Percentiles rank a stretch among this genome's conserved stretches.
Evolutionary conservation across 108 stramenopile genomes (phyloP).

Genomic region (Epithemia pelagica): DNA sequence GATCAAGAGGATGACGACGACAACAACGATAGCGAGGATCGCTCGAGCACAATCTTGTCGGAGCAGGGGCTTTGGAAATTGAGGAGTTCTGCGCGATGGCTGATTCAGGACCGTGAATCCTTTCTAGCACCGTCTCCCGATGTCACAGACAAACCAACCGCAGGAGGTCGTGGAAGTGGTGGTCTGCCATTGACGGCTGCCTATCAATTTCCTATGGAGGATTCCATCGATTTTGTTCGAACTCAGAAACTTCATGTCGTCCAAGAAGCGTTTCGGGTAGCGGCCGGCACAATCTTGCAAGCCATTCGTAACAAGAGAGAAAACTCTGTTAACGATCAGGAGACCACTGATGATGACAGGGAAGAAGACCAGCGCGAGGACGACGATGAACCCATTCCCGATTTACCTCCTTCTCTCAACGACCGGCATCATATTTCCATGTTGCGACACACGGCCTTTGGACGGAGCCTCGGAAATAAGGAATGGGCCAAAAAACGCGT

Average conservation of each 20-base stretch:
- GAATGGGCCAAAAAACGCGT: conserved; percentile 30
- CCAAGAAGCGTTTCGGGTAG: conserved; percentile 32
- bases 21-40: too few relatives aligned
- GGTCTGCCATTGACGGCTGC: not conserved
- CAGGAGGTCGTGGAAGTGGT: not conserved
- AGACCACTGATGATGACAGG: not conserved
- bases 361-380: conserved; percentile 10
- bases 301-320: conserved; percentile 10
- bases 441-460: conserved; percentile 25
- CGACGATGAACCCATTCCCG: not conserved
- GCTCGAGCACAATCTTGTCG: too few relatives aligned
- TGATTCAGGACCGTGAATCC: too few relatives aligned
- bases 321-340: conserved; percentile 11
- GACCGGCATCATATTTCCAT: not conserved
- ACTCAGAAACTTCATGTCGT: conserved; percentile 11
- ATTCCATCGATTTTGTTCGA: not conserved
- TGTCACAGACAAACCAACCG: not conserved
- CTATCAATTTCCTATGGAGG: not conserved
- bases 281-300: conserved; percentile 25
- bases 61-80: too few relatives aligned
- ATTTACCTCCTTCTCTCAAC: conserved; percentile 7
- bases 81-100: too few relatives aligned
- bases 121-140: too few relatives aligned
- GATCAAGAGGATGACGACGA: too few relatives aligned
- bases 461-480: conserved; percentile 38